Conservation (phyloP, 139 green algal genomes). For the Astrephomene gubernaculifera region DNA sequence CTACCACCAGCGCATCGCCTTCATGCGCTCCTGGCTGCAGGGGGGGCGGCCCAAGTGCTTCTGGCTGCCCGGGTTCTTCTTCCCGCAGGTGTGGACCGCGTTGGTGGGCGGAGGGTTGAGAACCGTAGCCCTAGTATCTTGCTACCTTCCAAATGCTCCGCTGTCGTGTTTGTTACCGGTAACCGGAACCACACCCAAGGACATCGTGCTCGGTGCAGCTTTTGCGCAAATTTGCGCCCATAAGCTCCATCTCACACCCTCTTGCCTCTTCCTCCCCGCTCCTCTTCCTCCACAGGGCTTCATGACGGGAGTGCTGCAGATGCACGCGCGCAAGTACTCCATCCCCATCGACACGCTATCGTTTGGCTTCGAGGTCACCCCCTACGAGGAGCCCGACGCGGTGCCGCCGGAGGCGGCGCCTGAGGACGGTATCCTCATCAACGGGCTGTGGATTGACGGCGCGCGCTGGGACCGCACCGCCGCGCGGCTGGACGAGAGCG, state of each 20-base stretch:
- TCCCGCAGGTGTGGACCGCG: constrained; percentile 73
- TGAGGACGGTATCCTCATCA: constrained; percentile 79
- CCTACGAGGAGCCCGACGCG: constrained; percentile 24
- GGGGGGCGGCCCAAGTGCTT: constrained; percentile 77
- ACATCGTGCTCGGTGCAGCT: no score
- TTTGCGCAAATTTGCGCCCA: no score
- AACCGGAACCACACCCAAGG: no score
- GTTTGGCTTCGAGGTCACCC: constrained; percentile 77
- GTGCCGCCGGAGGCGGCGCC: constrained; percentile 48
- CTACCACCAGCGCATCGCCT: constrained; percentile 79
- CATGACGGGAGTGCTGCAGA: constrained; percentile 90
- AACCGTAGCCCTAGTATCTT: not conserved
- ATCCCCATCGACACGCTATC: constrained; percentile 87
- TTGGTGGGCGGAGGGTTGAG: not conserved
- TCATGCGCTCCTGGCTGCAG: constrained; percentile 85
- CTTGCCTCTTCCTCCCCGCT: not conserved
- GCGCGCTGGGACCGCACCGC: constrained; percentile 67
- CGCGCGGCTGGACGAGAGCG: constrained; percentile 68
- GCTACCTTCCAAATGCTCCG: no score
- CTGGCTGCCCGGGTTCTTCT: constrained; percentile 92
- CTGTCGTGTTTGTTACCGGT: no score
- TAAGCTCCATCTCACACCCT: no score
- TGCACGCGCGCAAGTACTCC: constrained; percentile 84
- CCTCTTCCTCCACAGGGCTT: constrained; percentile 72
- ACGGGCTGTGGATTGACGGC: constrained; percentile 85